phyloP scores from a whole-genome alignment of 345 rosid species.

The Eutrema japonicum region DNA sequence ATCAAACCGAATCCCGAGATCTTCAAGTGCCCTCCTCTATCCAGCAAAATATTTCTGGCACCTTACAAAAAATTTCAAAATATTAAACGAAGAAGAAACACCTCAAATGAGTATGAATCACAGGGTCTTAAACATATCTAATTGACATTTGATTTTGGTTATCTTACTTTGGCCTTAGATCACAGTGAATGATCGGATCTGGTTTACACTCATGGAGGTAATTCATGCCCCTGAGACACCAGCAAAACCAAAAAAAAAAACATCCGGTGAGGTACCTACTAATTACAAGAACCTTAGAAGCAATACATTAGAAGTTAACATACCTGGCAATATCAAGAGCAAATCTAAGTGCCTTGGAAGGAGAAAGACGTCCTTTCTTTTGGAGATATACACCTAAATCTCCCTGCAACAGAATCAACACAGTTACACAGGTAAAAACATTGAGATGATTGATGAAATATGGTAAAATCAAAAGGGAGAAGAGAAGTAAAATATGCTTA shows the following conservation, averaged over 20 bases:
- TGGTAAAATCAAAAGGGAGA: conserved; percentile 10
- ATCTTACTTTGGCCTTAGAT: conserved; percentile 94
- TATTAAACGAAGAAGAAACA: conserved; percentile 58
- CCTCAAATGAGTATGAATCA: conserved; percentile 41
- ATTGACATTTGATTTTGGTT: conserved; percentile 50
- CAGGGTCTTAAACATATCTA: conserved; percentile 15
- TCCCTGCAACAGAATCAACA: conserved; percentile 57
- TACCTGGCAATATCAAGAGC: conserved; percentile 94
- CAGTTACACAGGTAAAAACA: not conserved
- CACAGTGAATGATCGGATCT: conserved; percentile 85
- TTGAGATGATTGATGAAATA: not conserved
- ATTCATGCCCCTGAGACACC: conserved; percentile 67
- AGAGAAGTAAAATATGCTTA: conserved; percentile 48
- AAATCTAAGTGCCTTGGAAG: conserved; percentile 73
- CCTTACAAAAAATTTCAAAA: conserved; percentile 78
- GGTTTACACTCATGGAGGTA: conserved; percentile 89
- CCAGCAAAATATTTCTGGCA: conserved; percentile 99
- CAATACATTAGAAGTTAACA: conserved; percentile 26
- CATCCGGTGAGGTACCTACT: not conserved
- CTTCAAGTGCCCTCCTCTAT: conserved; percentile 81
- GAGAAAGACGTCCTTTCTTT: conserved; percentile 86
- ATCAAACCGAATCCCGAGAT: conserved; percentile 80
- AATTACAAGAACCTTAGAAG: not conserved
- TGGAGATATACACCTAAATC: conserved; percentile 75
- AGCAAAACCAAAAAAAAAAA: conserved; percentile 27